Percentiles rank a stretch among this genome's conserved stretches.
Conservation (phyloP, 306 rosid genomes). For the Vachellia pachyceras region DNA sequence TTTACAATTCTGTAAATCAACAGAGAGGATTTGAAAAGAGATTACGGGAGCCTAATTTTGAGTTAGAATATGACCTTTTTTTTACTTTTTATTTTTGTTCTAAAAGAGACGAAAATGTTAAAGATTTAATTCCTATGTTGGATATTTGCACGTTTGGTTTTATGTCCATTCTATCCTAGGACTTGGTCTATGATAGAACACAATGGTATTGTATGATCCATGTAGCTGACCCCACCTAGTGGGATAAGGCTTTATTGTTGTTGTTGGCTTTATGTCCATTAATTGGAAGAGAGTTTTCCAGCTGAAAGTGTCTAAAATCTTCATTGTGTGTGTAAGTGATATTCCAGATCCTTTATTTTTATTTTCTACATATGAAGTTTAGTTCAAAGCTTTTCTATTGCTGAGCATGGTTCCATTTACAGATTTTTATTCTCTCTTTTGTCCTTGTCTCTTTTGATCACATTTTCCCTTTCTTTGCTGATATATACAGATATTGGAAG, state of each 20-base stretch:
- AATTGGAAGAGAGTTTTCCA: not conserved
- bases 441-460: slow-evolving; percentile 3
- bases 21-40: not conserved
- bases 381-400: slow-evolving; percentile 6
- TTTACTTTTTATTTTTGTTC: not conserved
- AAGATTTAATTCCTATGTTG: not conserved
- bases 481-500: slow-evolving; percentile 65
- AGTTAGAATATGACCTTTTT: not conserved
- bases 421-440: not conserved
- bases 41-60: slow-evolving; percentile 23
- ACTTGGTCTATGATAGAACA: too few relatives aligned
- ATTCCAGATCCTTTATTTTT: slow-evolving; percentile 21
- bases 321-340: not conserved
- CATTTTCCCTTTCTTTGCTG: not conserved
- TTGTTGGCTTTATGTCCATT: slow-evolving; percentile 8
- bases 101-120: not conserved
- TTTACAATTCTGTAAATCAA: not conserved
- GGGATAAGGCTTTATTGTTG: too few relatives aligned
- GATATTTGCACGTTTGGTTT: slow-evolving; percentile 19
- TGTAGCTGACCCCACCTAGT: too few relatives aligned
- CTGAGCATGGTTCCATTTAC: slow-evolving; percentile 17
- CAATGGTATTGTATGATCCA: too few relatives aligned
- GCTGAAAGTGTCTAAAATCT: slow-evolving; percentile 13
- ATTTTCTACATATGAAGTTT: slow-evolving; percentile 15
- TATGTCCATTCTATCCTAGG: not conserved